Percentiles rank a stretch among this genome's conserved stretches.
These are phyloP conservation scores for Kazachstania bromeliacearum DNA, from an alignment of 805 yeast genomes.

Conservation along the genomic window DNA sequence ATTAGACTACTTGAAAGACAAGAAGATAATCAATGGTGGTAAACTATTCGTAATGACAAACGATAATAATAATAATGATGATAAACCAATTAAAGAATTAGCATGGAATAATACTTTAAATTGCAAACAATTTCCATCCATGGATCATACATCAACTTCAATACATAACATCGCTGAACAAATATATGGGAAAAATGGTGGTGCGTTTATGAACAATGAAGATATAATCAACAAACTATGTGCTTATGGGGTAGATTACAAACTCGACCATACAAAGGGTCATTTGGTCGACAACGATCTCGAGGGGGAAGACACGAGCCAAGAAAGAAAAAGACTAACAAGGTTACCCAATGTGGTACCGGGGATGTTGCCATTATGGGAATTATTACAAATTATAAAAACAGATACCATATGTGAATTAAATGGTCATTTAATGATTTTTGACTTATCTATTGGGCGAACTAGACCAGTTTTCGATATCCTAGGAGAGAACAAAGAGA, in stretches of 20 bases:
- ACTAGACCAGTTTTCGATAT: conserved; percentile 21
- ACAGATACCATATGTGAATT: conserved; percentile 20
- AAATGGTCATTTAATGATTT: conserved; percentile 18
- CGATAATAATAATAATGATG: conserved; percentile 5
- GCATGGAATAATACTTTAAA: conserved; percentile 6
- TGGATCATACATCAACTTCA: neutral
- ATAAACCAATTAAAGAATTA: neutral
- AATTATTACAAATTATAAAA: conserved; percentile 32
- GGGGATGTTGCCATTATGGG: conserved; percentile 42
- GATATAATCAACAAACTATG: neutral
- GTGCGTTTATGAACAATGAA: conserved; percentile 13
- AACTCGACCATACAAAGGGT: too few relatives aligned
- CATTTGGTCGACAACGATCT: neutral
- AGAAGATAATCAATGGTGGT: conserved; percentile 17
- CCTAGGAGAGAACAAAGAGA: conserved; percentile 15
- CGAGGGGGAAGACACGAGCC: conserved; percentile 3
- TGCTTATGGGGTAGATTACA: conserved; percentile 15
- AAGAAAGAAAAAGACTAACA: conserved; percentile 1
- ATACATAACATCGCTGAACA: conserved; percentile 28
- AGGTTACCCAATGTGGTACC: conserved; percentile 39
- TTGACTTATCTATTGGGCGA: conserved; percentile 16
- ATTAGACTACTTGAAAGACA: conserved; percentile 9
- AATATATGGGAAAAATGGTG: conserved; percentile 32
- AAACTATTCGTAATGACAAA: conserved; percentile 17
- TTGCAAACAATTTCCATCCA: neutral